phyloP scores from a whole-genome alignment of 73 alveolate species.

The Paramecium tetraurelia region DNA sequence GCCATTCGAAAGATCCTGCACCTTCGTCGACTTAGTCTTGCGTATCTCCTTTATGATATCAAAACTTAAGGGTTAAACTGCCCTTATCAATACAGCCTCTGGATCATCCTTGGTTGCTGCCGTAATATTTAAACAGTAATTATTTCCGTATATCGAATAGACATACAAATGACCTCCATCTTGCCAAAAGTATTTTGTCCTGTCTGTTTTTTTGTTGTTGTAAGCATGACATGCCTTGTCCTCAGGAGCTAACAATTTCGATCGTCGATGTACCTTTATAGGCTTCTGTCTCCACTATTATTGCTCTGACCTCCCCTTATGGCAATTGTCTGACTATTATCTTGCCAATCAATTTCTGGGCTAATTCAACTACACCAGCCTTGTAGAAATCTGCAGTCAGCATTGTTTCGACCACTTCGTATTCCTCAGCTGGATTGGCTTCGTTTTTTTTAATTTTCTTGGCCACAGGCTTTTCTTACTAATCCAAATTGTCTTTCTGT shows the following conservation, averaged over 20 bases:
- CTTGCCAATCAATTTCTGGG: not conserved
- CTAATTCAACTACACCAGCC: not conserved
- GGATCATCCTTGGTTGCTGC: conserved; percentile 45
- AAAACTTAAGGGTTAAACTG: not conserved
- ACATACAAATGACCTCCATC: conserved; percentile 59
- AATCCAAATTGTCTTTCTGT: not conserved
- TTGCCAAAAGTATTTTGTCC: conserved; percentile 56
- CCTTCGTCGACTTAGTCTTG: not conserved
- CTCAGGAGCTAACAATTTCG: conserved; percentile 40
- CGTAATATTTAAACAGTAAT: conserved; percentile 45
- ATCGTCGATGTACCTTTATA: not conserved
- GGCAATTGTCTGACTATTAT: not conserved
- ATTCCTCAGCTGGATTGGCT: not conserved
- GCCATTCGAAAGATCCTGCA: not conserved
- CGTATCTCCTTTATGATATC: not conserved
- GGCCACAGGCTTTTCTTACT: not conserved
- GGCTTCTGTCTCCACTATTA: conserved; percentile 55
- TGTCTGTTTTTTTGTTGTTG: conserved; percentile 52
- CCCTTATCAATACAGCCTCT: conserved; percentile 49
- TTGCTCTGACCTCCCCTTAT: not conserved
- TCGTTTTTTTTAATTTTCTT: not conserved
- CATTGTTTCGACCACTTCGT: not conserved
- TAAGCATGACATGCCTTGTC: conserved; percentile 61
- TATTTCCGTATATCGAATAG: conserved; percentile 51
- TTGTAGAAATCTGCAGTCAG: not conserved